Base-by-base conservation (phyloP, 2,329 filamentous ascomycete species). In the Cladophialophora carrionii region DNA sequence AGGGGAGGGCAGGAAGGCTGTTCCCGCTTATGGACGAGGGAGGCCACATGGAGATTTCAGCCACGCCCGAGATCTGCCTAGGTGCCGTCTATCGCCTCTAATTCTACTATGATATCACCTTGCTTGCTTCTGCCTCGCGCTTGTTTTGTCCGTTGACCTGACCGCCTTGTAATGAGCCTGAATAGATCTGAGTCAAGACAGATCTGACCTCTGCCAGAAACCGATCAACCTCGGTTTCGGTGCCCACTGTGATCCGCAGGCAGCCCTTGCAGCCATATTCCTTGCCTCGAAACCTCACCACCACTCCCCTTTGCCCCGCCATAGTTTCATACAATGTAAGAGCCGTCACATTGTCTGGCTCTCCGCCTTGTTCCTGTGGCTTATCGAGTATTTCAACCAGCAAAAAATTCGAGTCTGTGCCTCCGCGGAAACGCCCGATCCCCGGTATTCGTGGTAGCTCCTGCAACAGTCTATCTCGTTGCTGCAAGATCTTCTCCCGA, bases 261-360 rank as follows among this genome's bases (percentile, higher is more conserved):
- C 94, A 97, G 0, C 94, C 95, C 49, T 88, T 77, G 75, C 95
- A 99, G 4, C 93, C 94, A 70, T 90, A 83, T 81, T 99, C 95
- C 80, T 93, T 96, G 55, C 95, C 95, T 72, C 95, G 84, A 78
- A 98, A 99, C 61, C 95, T 84, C 3, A 98, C 94, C 6, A 99
- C 93, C 0, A 99, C 94, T 0, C 94, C 92, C 75, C 87, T 88
- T 48, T 87, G 85, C 82, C 96, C 92, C 0, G 95, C 95, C 72
- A 99, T 82, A 32, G 82, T 83, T 79, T 96, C 88, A 76, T 99
- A 99, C 7, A 94, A 89, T 10, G 86, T 87, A 73, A 93, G 77
- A 17, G 95, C 95, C 1, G 86, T 85, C 56, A 82, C 81, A 72
- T 97, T 99, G 74, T 92, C 90, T 0, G 95, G 90, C 74, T 87